phyloP scores from a whole-genome alignment of 2,329 filamentous ascomycete genomes.

The Proliferodiscus dingleyae region DNA sequence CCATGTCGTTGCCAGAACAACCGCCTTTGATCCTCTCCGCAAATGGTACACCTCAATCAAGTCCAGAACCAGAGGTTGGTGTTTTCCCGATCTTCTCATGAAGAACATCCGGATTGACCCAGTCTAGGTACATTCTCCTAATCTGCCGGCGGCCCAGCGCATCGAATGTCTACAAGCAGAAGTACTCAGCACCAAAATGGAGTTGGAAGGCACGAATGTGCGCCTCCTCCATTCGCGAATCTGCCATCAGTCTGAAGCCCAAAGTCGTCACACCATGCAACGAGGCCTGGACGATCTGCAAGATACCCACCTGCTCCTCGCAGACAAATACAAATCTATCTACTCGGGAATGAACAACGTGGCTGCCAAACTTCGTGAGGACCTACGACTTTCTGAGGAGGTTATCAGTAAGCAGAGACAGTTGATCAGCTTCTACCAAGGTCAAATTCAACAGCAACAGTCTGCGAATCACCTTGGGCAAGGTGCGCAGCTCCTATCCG shows the following conservation, averaged over 20 bases:
- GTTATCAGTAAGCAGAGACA: slow-evolving; percentile 9
- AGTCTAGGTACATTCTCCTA: slow-evolving; percentile 2
- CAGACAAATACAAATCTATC: slow-evolving; percentile 5
- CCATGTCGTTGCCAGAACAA: slow-evolving; percentile 9
- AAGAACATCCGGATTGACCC: slow-evolving; percentile 5
- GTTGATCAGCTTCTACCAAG: slow-evolving; percentile 11
- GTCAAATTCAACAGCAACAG: slow-evolving; percentile 3
- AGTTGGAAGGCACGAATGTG: slow-evolving; percentile 4
- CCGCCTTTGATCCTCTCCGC: neutral
- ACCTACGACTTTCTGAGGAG: slow-evolving; percentile 8
- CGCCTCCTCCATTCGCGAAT: slow-evolving; percentile 8
- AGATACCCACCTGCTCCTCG: slow-evolving; percentile 3
- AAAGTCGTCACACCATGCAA: slow-evolving; percentile 5
- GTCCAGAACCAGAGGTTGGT: slow-evolving; percentile 9
- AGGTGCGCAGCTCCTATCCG: slow-evolving; percentile 3
- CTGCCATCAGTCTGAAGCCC: slow-evolving; percentile 8
- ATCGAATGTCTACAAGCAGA: slow-evolving; percentile 5
- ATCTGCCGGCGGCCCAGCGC: slow-evolving; percentile 2
- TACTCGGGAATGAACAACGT: slow-evolving; percentile 2
- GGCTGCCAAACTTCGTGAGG: slow-evolving; percentile 7
- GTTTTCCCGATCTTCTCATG: neutral
- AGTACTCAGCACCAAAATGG: neutral
- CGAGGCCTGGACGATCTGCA: slow-evolving; percentile 6
- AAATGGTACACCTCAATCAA: slow-evolving; percentile 1
- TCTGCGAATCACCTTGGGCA: slow-evolving; percentile 3